Base-by-base conservation (phyloP, 176 grass and related monocot species). In the Chrysopogon serrulatus region DNA sequence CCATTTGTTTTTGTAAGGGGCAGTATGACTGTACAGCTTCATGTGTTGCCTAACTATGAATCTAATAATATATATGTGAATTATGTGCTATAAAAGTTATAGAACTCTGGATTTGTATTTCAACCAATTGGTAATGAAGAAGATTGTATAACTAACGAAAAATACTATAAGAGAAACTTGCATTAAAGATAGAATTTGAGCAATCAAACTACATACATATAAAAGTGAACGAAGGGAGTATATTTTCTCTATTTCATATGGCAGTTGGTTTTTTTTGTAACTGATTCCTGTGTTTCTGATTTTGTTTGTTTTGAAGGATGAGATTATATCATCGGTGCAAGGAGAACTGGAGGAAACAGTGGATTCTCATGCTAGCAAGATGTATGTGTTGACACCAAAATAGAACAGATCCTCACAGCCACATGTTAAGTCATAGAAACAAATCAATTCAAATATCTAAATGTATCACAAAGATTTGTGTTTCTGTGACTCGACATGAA, bases 311-410 rank as follows among this genome's bases (percentile, higher is more conserved):
- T 80, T 79, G 44, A 45, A 82, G 80, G 31, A 79, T 51, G 59
- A 77, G 49, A 27, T 72, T 68, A 69, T 35, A 74, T 14, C 66
- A 74, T 79, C 74, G 8, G 60, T 90, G 68, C 79, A 75, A 68
- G 84, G 84, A 14, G n/a, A 60, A n/a, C 30, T 83, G 36, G 73
- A 39, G 17, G 59, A 76, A 72, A 66, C 39, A 68, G 60, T 86
- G 48, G 79, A 68, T 53, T 53, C 37, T 68, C 85, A 87, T 84
- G 75, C 60, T 70, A 84, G 84, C 49, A 87, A 91, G 73, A 84
- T 83, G 79, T 87, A 77, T 85, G 54, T 66, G 10, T 71, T 88
- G 71, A 86, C 78, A 42, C 60, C 90, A 19, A 88, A 69, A 82
- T 77, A 79, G 54, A 77, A 35, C 2, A 32, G 4, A 62, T 75